Evolutionary conservation across 1,284 basidiomycete species (phyloP), one percentile per base, ranked within the genome.

Genomic region (Irpex rosettiformis): DNA sequence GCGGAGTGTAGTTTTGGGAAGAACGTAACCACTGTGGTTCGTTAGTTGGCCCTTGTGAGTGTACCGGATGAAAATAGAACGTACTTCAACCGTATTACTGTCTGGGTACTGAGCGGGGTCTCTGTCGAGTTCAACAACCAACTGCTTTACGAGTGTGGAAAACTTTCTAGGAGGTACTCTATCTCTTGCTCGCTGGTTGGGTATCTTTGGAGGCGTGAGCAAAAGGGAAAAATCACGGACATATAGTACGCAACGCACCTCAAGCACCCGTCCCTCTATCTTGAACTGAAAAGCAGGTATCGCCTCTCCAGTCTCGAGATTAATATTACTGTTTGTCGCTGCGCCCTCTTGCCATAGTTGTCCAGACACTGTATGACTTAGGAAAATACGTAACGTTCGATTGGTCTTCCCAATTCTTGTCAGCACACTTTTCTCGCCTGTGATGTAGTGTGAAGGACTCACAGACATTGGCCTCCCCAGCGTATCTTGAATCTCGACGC

Each of bases 211-310:
- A 63, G n/a, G 58, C 22, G 24, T 24, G 18, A 22, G 18, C 5
- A 21, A n/a, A n/a, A n/a, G 13, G n/a, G 16, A 27, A 13, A 45
- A 18, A 8, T 24, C 13, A 30, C 13, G 11, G 4, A 21, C 47
- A 58, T 11, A 40, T 16, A 40, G 28, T n/a, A 4, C 37, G 18
- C 49, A 16, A 52, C 16, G 70, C 80, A 87, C 88, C 80, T 91
- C 88, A 2, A 98, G 78, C 59, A 98, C 70, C 55, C 95, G 82
- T 0, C 96, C 96, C 66, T 98, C 95, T 58, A 98, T 84, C 69
- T 86, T 89, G 58, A 98, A 77, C 42, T 88, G 84, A 94, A 94
- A 98, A 0, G 93, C 91, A 1, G 96, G 93, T 18, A 96, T 88
- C 2, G 91, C 90, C 65, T 91, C 86, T 7, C 92, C 83, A 1